phyloP scores from a whole-genome alignment of 2,329 filamentous ascomycete genomes.

The Cladorrhinum sp. region DNA sequence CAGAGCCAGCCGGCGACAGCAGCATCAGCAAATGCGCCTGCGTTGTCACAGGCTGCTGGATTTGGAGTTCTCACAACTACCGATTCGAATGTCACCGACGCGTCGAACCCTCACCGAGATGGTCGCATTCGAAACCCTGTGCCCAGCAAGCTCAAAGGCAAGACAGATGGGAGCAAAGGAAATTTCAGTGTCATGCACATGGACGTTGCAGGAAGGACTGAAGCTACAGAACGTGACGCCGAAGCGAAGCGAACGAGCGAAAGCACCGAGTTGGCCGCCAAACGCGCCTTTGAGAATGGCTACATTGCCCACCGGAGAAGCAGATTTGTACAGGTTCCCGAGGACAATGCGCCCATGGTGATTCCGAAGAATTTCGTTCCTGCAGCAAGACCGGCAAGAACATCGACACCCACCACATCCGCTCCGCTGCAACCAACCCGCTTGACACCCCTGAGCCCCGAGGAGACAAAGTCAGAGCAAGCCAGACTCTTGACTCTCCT shows the following conservation, averaged over 20 bases:
- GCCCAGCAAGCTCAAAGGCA: conserved; percentile 60
- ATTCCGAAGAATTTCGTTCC: conserved; percentile 20
- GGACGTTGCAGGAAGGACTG: conserved; percentile 44
- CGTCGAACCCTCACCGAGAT: conserved; percentile 36
- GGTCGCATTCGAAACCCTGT: conserved; percentile 56
- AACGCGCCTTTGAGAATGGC: conserved; percentile 51
- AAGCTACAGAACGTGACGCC: conserved; percentile 48
- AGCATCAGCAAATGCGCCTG: background rate
- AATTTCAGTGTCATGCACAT: conserved; percentile 65
- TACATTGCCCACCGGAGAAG: conserved; percentile 51
- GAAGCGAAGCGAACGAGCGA: conserved; percentile 62
- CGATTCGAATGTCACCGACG: conserved; percentile 24
- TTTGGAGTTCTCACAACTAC: conserved; percentile 26
- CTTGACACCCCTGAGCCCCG: conserved; percentile 35
- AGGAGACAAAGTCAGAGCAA: conserved; percentile 58
- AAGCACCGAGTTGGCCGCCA: conserved; percentile 57
- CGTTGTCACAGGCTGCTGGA: conserved; percentile 6
- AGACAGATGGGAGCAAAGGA: conserved; percentile 53
- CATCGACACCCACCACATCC: background rate
- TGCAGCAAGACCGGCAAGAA: conserved; percentile 1
- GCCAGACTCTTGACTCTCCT: conserved; percentile 57
- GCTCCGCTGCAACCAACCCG: conserved; percentile 11
- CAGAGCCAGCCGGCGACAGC: conserved; percentile 4
- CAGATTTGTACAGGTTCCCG: conserved; percentile 36
- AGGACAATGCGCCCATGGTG: conserved; percentile 16